These are phyloP conservation scores for Trypanosoma mega DNA, from an alignment of 208 protist species.

Conservation along the genomic window DNA sequence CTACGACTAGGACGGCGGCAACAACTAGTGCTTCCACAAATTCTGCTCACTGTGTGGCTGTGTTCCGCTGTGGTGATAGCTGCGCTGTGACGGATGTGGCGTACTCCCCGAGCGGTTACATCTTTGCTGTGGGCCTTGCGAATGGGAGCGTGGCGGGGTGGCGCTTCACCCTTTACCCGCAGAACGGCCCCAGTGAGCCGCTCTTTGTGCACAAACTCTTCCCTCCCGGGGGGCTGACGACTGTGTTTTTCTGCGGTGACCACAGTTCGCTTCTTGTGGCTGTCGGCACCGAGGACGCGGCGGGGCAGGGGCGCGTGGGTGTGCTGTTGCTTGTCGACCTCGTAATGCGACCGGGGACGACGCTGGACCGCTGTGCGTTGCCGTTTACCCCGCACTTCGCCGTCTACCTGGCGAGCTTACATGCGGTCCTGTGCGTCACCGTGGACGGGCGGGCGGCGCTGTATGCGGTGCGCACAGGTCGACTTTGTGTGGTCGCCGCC, in stretches of 20 bases:
- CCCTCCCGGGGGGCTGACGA: constrained; percentile 38
- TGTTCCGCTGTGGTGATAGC: constrained; percentile 42
- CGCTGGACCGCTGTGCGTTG: constrained; percentile 58
- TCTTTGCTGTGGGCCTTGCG: constrained; percentile 65
- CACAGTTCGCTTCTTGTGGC: constrained; percentile 60
- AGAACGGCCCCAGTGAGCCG: constrained; percentile 29
- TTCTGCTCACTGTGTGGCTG: constrained; percentile 68
- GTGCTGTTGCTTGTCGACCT: constrained; percentile 39
- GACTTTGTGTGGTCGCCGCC: constrained; percentile 24
- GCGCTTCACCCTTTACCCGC: constrained; percentile 51
- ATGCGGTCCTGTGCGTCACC: constrained; percentile 67
- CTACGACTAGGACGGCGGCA: too few relatives aligned
- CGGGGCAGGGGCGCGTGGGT: constrained; percentile 6
- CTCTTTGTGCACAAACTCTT: constrained; percentile 48
- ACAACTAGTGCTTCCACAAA: too few relatives aligned
- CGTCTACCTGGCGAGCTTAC: constrained; percentile 49
- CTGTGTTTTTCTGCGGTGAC: constrained; percentile 65
- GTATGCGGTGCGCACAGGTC: constrained; percentile 51
- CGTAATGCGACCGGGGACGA: constrained; percentile 28
- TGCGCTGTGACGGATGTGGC: constrained; percentile 43
- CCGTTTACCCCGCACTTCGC: constrained; percentile 75
- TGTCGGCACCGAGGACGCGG: constrained; percentile 48
- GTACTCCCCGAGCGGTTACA: constrained; percentile 68
- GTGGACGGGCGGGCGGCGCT: constrained; percentile 51
- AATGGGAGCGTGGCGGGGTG: constrained; percentile 73